phyloP scores from a whole-genome alignment of 768 basidiomycete genomes.

The Russula emetica region DNA sequence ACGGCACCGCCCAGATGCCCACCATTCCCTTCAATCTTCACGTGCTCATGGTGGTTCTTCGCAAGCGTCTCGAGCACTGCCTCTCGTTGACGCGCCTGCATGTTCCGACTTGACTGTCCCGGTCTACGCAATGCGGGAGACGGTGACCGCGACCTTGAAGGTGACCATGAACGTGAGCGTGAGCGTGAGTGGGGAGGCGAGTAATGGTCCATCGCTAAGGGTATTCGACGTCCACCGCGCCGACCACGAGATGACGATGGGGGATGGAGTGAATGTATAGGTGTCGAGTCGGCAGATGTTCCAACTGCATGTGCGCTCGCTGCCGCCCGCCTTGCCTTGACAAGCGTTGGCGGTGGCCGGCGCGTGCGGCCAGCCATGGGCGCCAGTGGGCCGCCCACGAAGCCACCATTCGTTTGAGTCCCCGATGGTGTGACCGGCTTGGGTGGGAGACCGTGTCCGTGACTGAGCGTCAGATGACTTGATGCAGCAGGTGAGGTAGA shows the following conservation, averaged over 20 bases:
- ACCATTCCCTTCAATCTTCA: conserved; percentile 52
- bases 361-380: conserved; percentile 27
- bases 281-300: conserved; percentile 18
- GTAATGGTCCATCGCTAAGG: conserved; percentile 22
- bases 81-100: conserved; percentile 35
- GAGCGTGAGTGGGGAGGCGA: conserved; percentile 26
- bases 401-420: conserved; percentile 17
- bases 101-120: conserved; percentile 34
- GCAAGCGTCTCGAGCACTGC: conserved; percentile 48
- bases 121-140: conserved; percentile 43
- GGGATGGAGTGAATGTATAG: conserved; percentile 3
- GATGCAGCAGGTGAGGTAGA: conserved; percentile 20
- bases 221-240: conserved; percentile 21
- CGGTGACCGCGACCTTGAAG: conserved; percentile 36
- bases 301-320: conserved; percentile 5
- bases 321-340: conserved; percentile 24
- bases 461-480: conserved; percentile 5
- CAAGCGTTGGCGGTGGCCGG: conserved; percentile 24
- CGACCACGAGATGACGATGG: conserved; percentile 12
- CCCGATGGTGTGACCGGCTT: conserved; percentile 25
- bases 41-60: conserved; percentile 62
- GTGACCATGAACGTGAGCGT: conserved; percentile 14
- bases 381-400: conserved; percentile 12
- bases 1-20: conserved; percentile 46
- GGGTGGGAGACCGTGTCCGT: conserved; percentile 22